Base-by-base conservation (phyloP, 768 basidiomycete species). In the Auricularia cornea region DNA sequence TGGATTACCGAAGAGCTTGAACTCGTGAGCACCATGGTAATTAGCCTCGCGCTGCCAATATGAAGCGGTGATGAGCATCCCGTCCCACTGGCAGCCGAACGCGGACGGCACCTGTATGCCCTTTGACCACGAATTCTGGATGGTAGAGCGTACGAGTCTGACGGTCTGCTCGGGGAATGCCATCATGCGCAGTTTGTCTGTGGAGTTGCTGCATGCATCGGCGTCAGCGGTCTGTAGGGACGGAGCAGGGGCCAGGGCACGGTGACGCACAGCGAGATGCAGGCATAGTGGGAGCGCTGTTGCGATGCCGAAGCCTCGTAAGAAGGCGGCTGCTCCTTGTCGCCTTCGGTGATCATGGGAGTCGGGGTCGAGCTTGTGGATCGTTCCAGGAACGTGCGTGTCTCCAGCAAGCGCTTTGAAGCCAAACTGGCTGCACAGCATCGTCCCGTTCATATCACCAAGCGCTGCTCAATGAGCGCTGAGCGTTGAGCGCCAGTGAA, bases 141-240 rank as follows among this genome's bases (percentile, higher is more conserved):
- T 57, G 4, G 30, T 20, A 26, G 26, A 20, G 30, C 54, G 54
- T 12, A 57, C 26, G 26, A 31, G 0, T 6, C 28, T 10, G 8
- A 57, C 20, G 4, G 54, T 57, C 6, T 20, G 26, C 5, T 6
- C 11, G 3, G 59, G 38, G 59, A 48, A 63, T 2, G 35, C 32
- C 20, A 60, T 64, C 26, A 63, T 52, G n/a, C 44, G 52, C 12
- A 51, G 54, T 41, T 35, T 26, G 38, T 63, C 56, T 2, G 59
- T 18, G 11, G 3, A 48, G 59, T 28, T 38, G 20, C 63, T 70
- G 44, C 20, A n/a, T n/a, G n/a, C n/a, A n/a, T n/a, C n/a, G n/a
- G n/a, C n/a, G n/a, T n/a, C n/a, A n/a, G n/a, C n/a, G n/a, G n/a
- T n/a, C n/a, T n/a, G n/a, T n/a, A n/a, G n/a, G n/a, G n/a, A 28